Evolutionary conservation across 805 yeast genomes (phyloP).

Genomic region (Ogataea methanolica): DNA sequence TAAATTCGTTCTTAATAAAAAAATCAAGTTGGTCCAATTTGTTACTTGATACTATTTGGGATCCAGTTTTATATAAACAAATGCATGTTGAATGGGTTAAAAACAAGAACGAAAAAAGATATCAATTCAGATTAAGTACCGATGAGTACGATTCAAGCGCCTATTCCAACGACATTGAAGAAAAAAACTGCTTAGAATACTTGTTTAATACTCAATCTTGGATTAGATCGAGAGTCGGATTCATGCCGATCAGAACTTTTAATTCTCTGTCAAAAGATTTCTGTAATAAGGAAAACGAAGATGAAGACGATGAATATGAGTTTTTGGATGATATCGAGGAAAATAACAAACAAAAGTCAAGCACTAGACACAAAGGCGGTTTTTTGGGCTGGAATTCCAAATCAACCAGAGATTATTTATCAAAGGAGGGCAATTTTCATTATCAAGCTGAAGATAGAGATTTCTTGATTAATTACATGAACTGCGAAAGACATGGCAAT

Average conservation of each 20-base stretch:
- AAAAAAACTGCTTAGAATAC: slow-evolving; percentile 35
- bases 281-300: slow-evolving; percentile 29
- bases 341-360: slow-evolving; percentile 19
- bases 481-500: slow-evolving; percentile 33
- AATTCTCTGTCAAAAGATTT: slow-evolving; percentile 35
- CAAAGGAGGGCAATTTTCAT: slow-evolving; percentile 26
- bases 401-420: slow-evolving; percentile 13
- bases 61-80: slow-evolving; percentile 35
- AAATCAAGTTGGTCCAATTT: slow-evolving; percentile 36
- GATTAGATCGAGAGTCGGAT: slow-evolving; percentile 37
- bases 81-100: slow-evolving; percentile 31
- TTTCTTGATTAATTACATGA: slow-evolving; percentile 36
- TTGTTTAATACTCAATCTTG: slow-evolving; percentile 33
- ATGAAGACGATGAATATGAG: slow-evolving; percentile 19
- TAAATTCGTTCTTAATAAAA: slow-evolving; percentile 35
- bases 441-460: slow-evolving; percentile 34
- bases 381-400: slow-evolving; percentile 7
- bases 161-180: slow-evolving; percentile 35
- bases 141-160: slow-evolving; percentile 30
- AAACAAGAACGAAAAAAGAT: slow-evolving; percentile 19
- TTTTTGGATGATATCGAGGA: slow-evolving; percentile 3
- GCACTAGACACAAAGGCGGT: slow-evolving; percentile 24
- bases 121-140: slow-evolving; percentile 24
- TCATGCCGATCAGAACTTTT: slow-evolving; percentile 35
- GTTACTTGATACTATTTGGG: slow-evolving; percentile 36